Evolutionary conservation across 257 asterid genomes (phyloP), one percentile per base, ranked within the genome.

Genomic region (Solanum arcanum): DNA sequence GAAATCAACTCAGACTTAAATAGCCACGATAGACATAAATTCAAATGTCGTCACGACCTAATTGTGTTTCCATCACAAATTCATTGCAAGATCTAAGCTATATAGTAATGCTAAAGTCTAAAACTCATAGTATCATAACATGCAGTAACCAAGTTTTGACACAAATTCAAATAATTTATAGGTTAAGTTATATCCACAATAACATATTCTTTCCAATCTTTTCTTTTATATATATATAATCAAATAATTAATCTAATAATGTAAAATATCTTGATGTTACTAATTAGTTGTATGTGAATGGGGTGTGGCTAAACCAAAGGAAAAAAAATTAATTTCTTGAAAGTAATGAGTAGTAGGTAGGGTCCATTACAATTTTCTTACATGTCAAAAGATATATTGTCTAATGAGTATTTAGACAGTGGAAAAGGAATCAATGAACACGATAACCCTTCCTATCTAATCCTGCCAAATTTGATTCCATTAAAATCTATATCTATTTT

Each of bases 381-480:
- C 90, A 78, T 88, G 92, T 90, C 92, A 85, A 88, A 87, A 86
- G 41, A 70, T 31, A 33, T 33, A 33, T 37, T 68, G 83, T 87
- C 84, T 76, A 41, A 29, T 84, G 86, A 62, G 20, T 84, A 84
- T 64, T 64, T 83, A 64, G 77, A 64, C 78, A 56, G 60, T 21
- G 77, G 88, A 77, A 64, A 68, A 89, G 83, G 31, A 25, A 66
- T 84, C 73, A 62, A n/a, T 27, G 86, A 52, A 37, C 88, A 83
- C 37, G 80, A 89, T 85, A 88, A 52, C 86, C 88, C 87, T 78
- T 83, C 59, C 84, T 87, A 87, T 77, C 84, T 87, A 87, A 92
- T 88, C 90, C 87, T 83, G 86, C 88, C 83, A 87, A 90, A 90
- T 90, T 91, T 35, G 86, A 87, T 84, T 87, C 90, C 90, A 91